Percentiles rank a stretch among this genome's conserved stretches.
phyloP scores from a whole-genome alignment of 116 monocot species.

The Phalaenopsis hybrid region DNA sequence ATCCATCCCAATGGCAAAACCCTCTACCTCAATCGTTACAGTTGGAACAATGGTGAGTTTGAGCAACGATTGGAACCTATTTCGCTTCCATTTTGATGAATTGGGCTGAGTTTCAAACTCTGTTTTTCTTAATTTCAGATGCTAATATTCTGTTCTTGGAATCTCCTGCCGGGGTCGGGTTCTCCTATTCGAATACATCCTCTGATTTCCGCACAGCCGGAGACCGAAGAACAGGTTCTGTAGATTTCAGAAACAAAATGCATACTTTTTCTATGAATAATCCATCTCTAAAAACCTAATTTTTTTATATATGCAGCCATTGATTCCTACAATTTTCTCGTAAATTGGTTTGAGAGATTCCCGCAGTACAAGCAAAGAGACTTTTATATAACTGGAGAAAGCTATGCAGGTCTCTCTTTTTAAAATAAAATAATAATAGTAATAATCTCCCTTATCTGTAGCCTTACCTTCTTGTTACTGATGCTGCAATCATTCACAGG shows the following conservation, averaged over 20 bases:
- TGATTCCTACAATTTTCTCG: conserved; percentile 46
- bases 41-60: conserved; percentile 62
- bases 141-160: conserved; percentile 2
- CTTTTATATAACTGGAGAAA: conserved; percentile 65
- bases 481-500: conserved; percentile 23
- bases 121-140: background rate
- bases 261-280: background rate
- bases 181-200: conserved; percentile 2
- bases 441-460: background rate
- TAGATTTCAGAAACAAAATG: background rate
- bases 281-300: background rate
- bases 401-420: conserved; percentile 43
- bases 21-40: conserved; percentile 46
- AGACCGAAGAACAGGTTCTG: background rate
- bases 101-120: background rate
- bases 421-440: background rate
- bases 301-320: conserved; percentile 18
- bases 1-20: conserved; percentile 47
- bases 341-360: conserved; percentile 64
- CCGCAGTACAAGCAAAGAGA: conserved; percentile 54
- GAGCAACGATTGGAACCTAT: background rate
- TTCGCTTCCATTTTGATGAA: background rate
- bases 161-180: conserved; percentile 4
- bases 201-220: background rate
- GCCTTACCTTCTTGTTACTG: background rate